These are phyloP conservation scores for Leishmania tarentolae DNA, from an alignment of 208 protist genomes.

Conservation along the genomic window DNA sequence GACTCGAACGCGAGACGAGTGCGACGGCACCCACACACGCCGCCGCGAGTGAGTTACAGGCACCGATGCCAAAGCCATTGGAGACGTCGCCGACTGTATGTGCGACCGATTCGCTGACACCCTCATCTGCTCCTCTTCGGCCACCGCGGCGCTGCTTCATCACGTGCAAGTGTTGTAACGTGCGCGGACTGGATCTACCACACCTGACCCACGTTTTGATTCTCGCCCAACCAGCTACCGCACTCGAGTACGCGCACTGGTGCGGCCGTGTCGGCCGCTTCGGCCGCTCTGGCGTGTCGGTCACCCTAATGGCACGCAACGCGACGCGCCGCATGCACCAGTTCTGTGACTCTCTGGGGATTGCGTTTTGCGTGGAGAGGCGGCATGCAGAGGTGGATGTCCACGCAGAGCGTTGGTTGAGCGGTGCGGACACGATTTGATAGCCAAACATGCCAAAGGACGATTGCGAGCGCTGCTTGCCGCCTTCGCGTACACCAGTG, in stretches of 20 bases:
- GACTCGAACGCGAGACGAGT: constrained; percentile 14
- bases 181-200: constrained; percentile 77
- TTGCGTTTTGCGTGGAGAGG: constrained; percentile 58
- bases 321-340: constrained; percentile 53
- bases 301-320: constrained; percentile 63
- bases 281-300: constrained; percentile 52
- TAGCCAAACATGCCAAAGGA: not conserved
- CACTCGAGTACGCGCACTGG: constrained; percentile 86
- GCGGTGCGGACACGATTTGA: not conserved
- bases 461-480: not conserved
- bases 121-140: not conserved
- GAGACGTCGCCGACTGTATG: not conserved
- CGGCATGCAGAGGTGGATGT: constrained; percentile 60
- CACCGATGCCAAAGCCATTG: not conserved
- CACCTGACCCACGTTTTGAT: constrained; percentile 81
- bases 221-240: constrained; percentile 51
- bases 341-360: constrained; percentile 69
- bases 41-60: not conserved
- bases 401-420: constrained; percentile 45
- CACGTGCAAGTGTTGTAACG: constrained; percentile 42
- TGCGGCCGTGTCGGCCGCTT: constrained; percentile 86
- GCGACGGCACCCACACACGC: not conserved
- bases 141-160: constrained; percentile 38
- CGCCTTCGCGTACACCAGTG: not conserved
- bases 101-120: not conserved